Evolutionary conservation across 495 filamentous ascomycete species (phyloP).

Genomic region (Echria macrotheca): DNA sequence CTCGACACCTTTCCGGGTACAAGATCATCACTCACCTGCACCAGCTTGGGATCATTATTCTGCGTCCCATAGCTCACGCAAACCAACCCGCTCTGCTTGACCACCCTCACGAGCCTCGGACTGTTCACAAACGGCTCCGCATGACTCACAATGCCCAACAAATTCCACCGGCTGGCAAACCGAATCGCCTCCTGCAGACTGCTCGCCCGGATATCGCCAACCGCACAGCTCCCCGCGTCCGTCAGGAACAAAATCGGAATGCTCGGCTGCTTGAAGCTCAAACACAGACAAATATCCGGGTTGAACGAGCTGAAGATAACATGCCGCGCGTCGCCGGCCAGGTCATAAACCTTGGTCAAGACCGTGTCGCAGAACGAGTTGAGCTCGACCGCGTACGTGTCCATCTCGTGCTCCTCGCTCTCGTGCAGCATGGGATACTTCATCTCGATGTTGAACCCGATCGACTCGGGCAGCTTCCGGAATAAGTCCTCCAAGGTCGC

Average conservation of each 20-base stretch:
- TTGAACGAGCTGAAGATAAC: constrained; percentile 97
- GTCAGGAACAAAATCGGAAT: constrained; percentile 94
- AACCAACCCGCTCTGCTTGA: constrained; percentile 89
- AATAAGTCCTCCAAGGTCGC: constrained; percentile 94
- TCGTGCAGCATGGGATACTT: constrained; percentile 99
- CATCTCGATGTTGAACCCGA: constrained; percentile 98
- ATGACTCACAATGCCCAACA: constrained; percentile 81
- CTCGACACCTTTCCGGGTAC: not conserved
- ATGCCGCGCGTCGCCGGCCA: constrained; percentile 64
- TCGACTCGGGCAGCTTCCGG: constrained; percentile 66
- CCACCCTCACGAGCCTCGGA: constrained; percentile 88
- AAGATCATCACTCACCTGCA: constrained; percentile 57
- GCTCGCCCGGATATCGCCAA: constrained; percentile 85
- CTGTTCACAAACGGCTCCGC: constrained; percentile 81
- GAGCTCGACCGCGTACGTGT: constrained; percentile 91
- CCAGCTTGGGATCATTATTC: constrained; percentile 82
- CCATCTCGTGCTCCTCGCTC: constrained; percentile 92
- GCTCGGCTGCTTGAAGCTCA: constrained; percentile 92
- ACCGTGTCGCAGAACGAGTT: constrained; percentile 97
- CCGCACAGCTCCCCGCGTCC: constrained; percentile 69
- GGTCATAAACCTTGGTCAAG: constrained; percentile 72
- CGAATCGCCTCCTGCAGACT: constrained; percentile 92
- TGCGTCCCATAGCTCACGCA: constrained; percentile 89
- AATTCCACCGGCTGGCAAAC: constrained; percentile 90
- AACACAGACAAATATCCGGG: constrained; percentile 87